Evolutionary conservation across 116 monocot genomes (phyloP).

Genomic region (Dioscorea cayenensis): DNA sequence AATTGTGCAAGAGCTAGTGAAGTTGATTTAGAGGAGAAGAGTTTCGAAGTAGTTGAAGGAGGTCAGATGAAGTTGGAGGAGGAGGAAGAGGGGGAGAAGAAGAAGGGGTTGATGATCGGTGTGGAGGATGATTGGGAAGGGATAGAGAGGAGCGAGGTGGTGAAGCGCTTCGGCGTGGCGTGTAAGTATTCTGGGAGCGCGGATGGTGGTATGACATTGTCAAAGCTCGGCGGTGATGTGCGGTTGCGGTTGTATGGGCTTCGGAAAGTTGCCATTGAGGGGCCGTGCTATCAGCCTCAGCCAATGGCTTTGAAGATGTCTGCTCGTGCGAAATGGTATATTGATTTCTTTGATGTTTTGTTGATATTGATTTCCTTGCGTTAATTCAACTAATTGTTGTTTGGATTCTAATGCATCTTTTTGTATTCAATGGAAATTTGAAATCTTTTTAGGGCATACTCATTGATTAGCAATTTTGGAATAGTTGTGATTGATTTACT

Average conservation of each 20-base stretch:
- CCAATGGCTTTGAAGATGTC: slow-evolving; percentile 57
- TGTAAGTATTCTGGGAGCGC: slow-evolving; percentile 10
- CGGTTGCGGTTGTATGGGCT: slow-evolving; percentile 34
- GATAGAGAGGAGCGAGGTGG: slow-evolving; percentile 46
- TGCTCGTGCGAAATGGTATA: slow-evolving; percentile 60
- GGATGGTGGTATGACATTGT: slow-evolving; percentile 10
- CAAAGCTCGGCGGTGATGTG: slow-evolving; percentile 18
- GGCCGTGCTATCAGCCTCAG: slow-evolving; percentile 43
- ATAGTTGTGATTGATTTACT: too few relatives aligned
- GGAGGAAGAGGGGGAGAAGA: background rate
- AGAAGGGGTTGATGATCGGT: slow-evolving; percentile 8
- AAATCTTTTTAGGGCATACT: too few relatives aligned
- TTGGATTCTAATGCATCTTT: too few relatives aligned
- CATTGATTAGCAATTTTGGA: too few relatives aligned
- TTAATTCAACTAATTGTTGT: background rate
- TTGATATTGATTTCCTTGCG: background rate
- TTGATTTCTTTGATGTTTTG: background rate
- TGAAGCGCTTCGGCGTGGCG: slow-evolving; percentile 24
- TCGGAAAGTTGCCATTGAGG: slow-evolving; percentile 34
- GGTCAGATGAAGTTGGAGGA: background rate
- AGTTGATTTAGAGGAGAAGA: background rate
- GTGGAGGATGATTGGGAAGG: slow-evolving; percentile 47
- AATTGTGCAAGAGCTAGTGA: background rate
- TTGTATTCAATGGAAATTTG: too few relatives aligned
- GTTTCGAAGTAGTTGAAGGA: background rate